Conservation (phyloP, 352 stramenopile genomes). For the Globisporangium spinosum region DNA sequence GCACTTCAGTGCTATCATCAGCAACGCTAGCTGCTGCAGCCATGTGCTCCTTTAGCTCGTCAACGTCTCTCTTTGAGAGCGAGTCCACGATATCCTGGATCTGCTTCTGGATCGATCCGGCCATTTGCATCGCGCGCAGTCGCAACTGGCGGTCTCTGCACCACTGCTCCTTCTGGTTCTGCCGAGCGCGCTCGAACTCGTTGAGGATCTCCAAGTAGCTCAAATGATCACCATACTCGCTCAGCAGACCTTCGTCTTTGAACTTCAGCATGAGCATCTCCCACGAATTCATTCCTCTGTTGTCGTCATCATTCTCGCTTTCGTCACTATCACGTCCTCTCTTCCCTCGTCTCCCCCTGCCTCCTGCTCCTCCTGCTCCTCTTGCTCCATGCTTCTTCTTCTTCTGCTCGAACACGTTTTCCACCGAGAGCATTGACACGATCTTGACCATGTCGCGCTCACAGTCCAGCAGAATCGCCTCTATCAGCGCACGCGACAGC, state of each 20-base stretch:
- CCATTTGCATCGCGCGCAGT: conserved; percentile 51
- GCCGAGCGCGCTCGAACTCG: conserved; percentile 30
- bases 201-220: conserved; percentile 46
- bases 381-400: not conserved
- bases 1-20: not conserved
- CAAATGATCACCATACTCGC: conserved; percentile 54
- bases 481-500: conserved; percentile 58
- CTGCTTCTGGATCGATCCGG: conserved; percentile 47
- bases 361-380: not conserved
- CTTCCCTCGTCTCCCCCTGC: not conserved
- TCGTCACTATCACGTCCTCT: conserved; percentile 5
- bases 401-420: conserved; percentile 64
- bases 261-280: conserved; percentile 43
- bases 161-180: conserved; percentile 37
- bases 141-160: conserved; percentile 49
- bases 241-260: conserved; percentile 39
- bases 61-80: conserved; percentile 30
- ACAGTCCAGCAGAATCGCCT: conserved; percentile 56
- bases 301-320: conserved; percentile 22
- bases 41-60: conserved; percentile 18
- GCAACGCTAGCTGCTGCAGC: not conserved
- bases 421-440: conserved; percentile 82
- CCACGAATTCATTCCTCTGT: conserved; percentile 16
- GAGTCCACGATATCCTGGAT: conserved; percentile 51
- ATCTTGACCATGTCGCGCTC: conserved; percentile 60